A percentile compares a stretch with the other conserved stretches of the same genome.
phyloP scores from a whole-genome alignment of 2,329 filamentous ascomycete genomes.

The Trichoderma koningiopsis region DNA sequence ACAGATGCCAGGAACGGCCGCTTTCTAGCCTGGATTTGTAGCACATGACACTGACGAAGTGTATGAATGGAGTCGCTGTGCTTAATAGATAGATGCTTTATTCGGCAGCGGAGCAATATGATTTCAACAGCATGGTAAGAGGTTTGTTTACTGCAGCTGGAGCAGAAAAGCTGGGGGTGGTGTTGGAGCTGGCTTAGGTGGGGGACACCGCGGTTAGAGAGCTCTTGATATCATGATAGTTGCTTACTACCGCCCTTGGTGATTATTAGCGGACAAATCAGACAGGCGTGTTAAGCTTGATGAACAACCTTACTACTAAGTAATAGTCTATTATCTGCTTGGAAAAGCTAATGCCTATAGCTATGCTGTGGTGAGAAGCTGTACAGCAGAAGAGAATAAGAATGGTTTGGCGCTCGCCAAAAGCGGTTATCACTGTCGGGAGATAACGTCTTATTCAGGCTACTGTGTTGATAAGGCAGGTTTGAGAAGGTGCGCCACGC shows the following conservation, averaged over 20 bases:
- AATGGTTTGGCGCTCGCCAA: not conserved
- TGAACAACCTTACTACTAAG: not conserved
- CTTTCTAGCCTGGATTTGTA: not conserved
- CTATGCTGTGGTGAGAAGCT: not conserved
- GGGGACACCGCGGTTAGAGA: not conserved
- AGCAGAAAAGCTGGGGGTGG: not conserved
- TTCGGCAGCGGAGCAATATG: not conserved
- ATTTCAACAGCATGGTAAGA: not conserved
- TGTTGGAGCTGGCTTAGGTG: not conserved
- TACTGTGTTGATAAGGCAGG: not conserved
- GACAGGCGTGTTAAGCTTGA: not conserved
- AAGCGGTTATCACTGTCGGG: not conserved
- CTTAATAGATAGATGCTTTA: too few species aligned
- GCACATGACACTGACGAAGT: not conserved
- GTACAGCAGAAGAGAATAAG: not conserved
- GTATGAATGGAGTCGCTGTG: not conserved
- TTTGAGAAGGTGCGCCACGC: not conserved
- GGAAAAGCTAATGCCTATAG: not conserved
- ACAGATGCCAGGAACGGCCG: constrained; percentile 8
- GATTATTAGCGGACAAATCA: not conserved
- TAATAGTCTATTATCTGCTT: too few species aligned
- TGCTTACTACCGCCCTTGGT: not conserved
- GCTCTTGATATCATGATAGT: not conserved
- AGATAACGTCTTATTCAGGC: not conserved
- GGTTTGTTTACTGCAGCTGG: not conserved